phyloP scores from a whole-genome alignment of 805 yeast genomes.

The Metschnikowia cerradonensis region DNA sequence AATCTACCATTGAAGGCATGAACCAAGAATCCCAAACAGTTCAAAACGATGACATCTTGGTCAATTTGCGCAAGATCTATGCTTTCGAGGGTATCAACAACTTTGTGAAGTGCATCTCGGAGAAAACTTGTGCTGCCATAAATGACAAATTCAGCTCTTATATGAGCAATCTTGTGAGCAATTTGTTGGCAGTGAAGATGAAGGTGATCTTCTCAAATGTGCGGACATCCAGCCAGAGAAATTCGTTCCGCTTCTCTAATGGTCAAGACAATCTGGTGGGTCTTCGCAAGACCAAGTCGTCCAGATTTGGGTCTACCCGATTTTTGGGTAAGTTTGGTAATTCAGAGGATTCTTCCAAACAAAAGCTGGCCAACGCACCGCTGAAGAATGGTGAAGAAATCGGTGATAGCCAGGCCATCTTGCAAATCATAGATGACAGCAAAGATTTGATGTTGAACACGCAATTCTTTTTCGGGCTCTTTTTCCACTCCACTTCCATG shows the following conservation, averaged over 20 bases:
- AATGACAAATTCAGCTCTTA: conserved; percentile 37
- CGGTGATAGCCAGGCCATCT: conserved; percentile 30
- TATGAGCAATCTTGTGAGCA: conserved; percentile 27
- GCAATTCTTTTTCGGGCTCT: conserved; percentile 36
- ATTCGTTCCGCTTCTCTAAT: neutral
- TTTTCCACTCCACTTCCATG: conserved; percentile 38
- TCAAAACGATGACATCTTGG: conserved; percentile 20
- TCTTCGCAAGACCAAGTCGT: conserved; percentile 12
- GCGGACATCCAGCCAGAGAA: neutral
- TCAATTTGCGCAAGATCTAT: conserved; percentile 25
- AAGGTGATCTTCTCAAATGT: conserved; percentile 9
- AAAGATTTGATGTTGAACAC: conserved; percentile 33
- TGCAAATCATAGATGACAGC: conserved; percentile 35
- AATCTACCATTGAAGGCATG: conserved; percentile 37
- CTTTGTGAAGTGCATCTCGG: conserved; percentile 55
- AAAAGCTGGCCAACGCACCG: conserved; percentile 6
- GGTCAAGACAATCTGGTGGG: conserved; percentile 8
- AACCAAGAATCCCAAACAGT: conserved; percentile 25
- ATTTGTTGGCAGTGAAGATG: conserved; percentile 20
- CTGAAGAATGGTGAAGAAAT: conserved; percentile 18
- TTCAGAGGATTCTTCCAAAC: conserved; percentile 8
- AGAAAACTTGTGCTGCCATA: conserved; percentile 44
- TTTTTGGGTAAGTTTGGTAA: conserved; percentile 11
- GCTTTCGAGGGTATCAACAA: conserved; percentile 32
- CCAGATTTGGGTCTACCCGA: conserved; percentile 18